Conservation (phyloP, 257 asterid species). For the Solanum okadae region DNA sequence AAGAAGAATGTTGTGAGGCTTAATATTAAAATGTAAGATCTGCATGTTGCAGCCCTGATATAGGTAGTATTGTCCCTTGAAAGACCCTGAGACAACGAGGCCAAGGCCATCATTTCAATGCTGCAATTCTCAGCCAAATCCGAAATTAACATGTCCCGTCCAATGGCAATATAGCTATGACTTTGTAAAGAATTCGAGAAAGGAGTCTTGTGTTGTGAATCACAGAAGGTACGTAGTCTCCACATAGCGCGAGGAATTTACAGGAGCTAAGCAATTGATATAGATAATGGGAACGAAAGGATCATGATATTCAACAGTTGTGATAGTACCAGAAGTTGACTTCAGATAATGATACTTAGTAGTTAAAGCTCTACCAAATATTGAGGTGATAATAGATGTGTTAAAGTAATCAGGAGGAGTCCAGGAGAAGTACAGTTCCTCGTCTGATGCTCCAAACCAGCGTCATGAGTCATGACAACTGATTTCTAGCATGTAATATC, state of each 20-base stretch:
- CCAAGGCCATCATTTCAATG: constrained; percentile 6
- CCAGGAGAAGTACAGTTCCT: not conserved
- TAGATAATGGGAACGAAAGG: not conserved
- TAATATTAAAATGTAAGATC: constrained; percentile 31
- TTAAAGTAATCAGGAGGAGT: not conserved
- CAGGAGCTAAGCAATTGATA: constrained; percentile 25
- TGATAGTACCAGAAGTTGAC: not conserved
- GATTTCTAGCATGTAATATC: constrained; percentile 30
- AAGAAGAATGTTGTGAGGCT: constrained; percentile 35
- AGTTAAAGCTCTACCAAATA: not conserved
- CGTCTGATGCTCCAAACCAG: constrained; percentile 18
- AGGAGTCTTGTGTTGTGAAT: not conserved
- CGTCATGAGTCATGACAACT: constrained; percentile 34
- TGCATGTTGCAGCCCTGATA: constrained; percentile 32
- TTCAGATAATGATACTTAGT: not conserved
- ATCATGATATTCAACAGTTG: not conserved
- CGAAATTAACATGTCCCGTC: constrained; percentile 1
- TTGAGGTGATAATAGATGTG: not conserved
- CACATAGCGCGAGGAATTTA: constrained; percentile 20
- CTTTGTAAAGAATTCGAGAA: not conserved
- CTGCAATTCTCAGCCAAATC: constrained; percentile 40
- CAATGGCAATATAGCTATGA: constrained; percentile 24
- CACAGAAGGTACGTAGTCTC: constrained; percentile 26
- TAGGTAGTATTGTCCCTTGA: not conserved
- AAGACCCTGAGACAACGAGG: constrained; percentile 7